phyloP scores from a whole-genome alignment of 2,329 filamentous ascomycete genomes.

The Chaetomium sp. region DNA sequence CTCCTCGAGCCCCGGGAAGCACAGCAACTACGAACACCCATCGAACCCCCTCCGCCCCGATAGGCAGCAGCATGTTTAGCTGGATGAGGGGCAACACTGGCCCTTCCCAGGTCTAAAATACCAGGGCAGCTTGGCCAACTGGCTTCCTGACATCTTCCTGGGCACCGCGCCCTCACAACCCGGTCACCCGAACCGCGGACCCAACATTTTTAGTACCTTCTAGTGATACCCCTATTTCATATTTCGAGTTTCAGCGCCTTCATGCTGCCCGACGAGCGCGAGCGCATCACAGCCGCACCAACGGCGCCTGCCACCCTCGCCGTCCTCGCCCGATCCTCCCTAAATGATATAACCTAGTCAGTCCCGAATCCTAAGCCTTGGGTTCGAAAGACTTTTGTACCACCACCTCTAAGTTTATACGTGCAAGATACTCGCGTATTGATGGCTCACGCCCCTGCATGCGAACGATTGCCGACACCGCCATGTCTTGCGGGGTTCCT shows the following conservation, averaged over 20 bases:
- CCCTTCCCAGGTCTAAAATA: constrained; percentile 25
- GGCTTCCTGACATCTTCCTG: not conserved
- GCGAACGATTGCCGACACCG: not conserved
- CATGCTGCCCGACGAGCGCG: not conserved
- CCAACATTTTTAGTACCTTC: constrained; percentile 1
- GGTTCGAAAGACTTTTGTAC: not conserved
- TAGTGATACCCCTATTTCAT: constrained; percentile 34
- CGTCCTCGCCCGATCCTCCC: not conserved
- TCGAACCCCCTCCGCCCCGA: constrained; percentile 32
- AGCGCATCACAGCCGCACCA: not conserved
- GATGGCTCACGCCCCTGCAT: constrained; percentile 12
- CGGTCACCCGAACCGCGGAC: not conserved
- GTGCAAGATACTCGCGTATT: not conserved
- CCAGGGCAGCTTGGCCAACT: not conserved
- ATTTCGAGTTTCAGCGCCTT: constrained; percentile 21
- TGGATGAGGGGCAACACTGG: constrained; percentile 37
- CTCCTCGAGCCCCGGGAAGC: constrained; percentile 75
- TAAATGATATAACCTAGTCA: not conserved
- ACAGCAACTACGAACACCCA: constrained; percentile 36
- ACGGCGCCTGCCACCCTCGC: not conserved
- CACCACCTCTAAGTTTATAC: constrained; percentile 8
- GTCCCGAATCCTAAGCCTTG: not conserved
- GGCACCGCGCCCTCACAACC: not conserved
- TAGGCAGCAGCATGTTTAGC: constrained; percentile 36
- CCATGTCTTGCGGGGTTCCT: not conserved